Conservation (phyloP, 345 rosid genomes). For the Isatis tinctoria region DNA sequence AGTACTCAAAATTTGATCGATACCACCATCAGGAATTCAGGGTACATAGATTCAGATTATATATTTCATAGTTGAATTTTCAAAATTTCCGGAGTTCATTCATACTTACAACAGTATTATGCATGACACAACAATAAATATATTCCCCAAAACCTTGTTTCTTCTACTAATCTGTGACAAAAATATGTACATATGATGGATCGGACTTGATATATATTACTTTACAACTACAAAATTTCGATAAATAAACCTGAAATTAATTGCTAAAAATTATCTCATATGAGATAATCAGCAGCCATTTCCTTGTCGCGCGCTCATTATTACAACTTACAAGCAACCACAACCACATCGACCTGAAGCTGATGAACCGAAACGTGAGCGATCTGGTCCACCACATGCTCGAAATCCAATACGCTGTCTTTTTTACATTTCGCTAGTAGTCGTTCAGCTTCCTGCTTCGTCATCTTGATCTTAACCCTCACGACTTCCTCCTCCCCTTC, state of each 20-base stretch:
- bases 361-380: constrained; percentile 42
- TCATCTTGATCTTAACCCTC: constrained; percentile 67
- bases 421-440: constrained; percentile 46
- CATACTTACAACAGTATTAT: neutral
- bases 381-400: constrained; percentile 47
- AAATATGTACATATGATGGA: neutral
- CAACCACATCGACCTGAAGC: constrained; percentile 28
- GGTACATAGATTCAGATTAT: neutral
- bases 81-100: neutral
- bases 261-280: neutral
- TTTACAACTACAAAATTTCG: constrained; percentile 1
- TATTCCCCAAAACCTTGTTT: neutral
- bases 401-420: constrained; percentile 47
- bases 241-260: neutral
- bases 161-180: neutral
- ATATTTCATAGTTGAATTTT: neutral
- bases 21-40: neutral
- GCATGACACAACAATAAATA: neutral
- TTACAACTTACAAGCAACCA: constrained; percentile 15
- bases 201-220: neutral
- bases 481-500: constrained; percentile 18
- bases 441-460: constrained; percentile 49
- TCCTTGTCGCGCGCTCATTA: constrained; percentile 4
- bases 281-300: neutral
- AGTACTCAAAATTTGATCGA: neutral